Base-by-base conservation (phyloP, 352 stramenopile species). In the Peronosclerospora sorghi region DNA sequence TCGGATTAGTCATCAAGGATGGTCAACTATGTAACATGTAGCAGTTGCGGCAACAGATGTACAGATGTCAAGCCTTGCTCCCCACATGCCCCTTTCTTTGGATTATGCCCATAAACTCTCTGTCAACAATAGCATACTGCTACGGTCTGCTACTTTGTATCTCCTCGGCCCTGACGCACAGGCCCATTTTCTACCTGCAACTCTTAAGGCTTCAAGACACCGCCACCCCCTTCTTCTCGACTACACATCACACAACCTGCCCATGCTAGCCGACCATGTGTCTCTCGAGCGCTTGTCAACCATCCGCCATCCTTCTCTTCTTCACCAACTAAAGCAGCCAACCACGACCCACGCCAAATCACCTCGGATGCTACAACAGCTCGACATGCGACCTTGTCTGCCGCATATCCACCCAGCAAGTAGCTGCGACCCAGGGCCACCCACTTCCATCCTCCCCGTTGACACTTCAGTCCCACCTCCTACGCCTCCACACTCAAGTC, bases 381-480 rank as follows among this genome's bases (percentile, higher is more conserved):
- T 30, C 26, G 7, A 30, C 26, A 7, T 30, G 12, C 26, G 7
- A 12, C 26, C 12, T 12, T 30, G 7, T 14, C 13, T n/a, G 15
- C 13, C 29, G 13, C 13, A 15, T 35, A 8, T n/a, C 13, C 29
- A 15, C 30, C 13, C 14, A 15, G 10, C 32, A 7, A 17, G n/a
- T n/a, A 42, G 5, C 35, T 27, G 6, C 24, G n/a, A 41, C 37
- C 24, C 34, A 5, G 23, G 24, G 32, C 37, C 23, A 13, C 35
- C 21, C 8, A 21, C 27, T 29, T 48, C 41, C 32, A 45, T 38
- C 40, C 23, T 30, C 41, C 3, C 21, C 21, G 21, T 26, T 6
- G 21, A 26, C 37, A 15, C 34, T 41, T 50, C 32, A 35, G 34
- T 41, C 21, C 30, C 37, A 27, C 35, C 4, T 40, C n/a, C 7